Percentiles rank a stretch among this genome's conserved stretches.
phyloP scores from a whole-genome alignment of 495 filamentous ascomycete genomes.

The Hypoxylon lienhwacheense region DNA sequence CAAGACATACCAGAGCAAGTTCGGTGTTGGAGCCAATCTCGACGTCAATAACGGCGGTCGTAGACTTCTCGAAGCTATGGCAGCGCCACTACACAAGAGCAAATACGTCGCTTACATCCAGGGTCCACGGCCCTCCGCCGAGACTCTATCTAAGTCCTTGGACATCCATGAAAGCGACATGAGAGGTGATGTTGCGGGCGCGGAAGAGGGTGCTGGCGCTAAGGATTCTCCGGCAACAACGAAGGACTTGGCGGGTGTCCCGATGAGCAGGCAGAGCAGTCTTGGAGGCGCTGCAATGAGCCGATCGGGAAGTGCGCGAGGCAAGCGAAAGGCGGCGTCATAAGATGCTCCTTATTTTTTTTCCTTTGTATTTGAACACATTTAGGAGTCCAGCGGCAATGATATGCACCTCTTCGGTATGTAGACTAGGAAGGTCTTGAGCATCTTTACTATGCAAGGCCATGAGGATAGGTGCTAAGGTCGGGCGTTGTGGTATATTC shows the following conservation, averaged over 20 bases:
- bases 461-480: too few relatives aligned
- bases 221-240: constrained; percentile 42
- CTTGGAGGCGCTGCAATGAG: constrained; percentile 55
- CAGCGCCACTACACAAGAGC: constrained; percentile 40
- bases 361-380: neutral
- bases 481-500: too few relatives aligned
- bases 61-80: constrained; percentile 47
- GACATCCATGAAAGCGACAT: constrained; percentile 43
- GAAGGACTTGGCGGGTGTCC: constrained; percentile 39
- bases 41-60: constrained; percentile 48
- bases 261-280: constrained; percentile 56
- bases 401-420: too few relatives aligned
- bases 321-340: constrained; percentile 37
- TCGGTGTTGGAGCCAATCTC: constrained; percentile 50
- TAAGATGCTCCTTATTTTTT: neutral
- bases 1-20: constrained; percentile 46
- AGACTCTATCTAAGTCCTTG: constrained; percentile 45
- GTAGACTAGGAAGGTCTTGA: too few relatives aligned
- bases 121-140: constrained; percentile 47
- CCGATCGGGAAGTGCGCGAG: constrained; percentile 43
- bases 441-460: too few relatives aligned
- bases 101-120: constrained; percentile 47
- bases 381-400: too few relatives aligned
- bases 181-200: constrained; percentile 31
- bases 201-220: constrained; percentile 32